Base-by-base conservation (phyloP, 2,329 filamentous ascomycete species). In the Lomentospora prolificans region DNA sequence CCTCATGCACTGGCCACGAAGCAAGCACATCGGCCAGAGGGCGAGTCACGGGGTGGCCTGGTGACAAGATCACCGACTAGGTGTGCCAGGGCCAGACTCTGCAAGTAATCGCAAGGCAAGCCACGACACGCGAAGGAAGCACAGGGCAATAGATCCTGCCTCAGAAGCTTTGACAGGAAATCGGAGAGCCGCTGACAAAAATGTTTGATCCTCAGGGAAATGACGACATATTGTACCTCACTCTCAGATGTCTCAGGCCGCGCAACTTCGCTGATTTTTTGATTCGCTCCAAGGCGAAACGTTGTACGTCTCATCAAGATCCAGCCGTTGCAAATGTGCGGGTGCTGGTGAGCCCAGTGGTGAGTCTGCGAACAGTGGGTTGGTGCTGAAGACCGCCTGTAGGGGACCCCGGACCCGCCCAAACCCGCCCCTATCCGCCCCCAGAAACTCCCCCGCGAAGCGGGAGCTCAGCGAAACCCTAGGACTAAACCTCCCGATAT, bases 81-180 rank as follows among this genome's bases (percentile, higher is more conserved):
- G 53, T 55, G 31, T 22, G 53, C 53, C 28, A 50, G 53, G 53
- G 46, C 53, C 46, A 51, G 53, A 55, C 44, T n/a, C n/a, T 48
- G 53, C 17, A 50, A 41, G 31, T 33, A 52, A 52, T 52, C 50
- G 31, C 27, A 52, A 48, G 6, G 17, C 44, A 19, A 22, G 41
- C 30, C 44, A 22, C n/a, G n/a, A n/a, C n/a, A n/a, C 22, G 19
- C 44, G 44, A 30, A 36, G 50, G 31, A 33, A 52, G 50, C 50
- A 52, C 50, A 24, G 50, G 50, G 50, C 50, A 52, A 33, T 22
- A 25, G 50, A 52, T 52, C 44, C 22, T 22, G 48, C 48, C 5
- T 31, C 24, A 25, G 14, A 22, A 48, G 44, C 44, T 19, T 9
- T 19, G 22, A 22, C 27, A 31, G 30, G 53, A 55, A 24, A 31